Conservation (phyloP, 1,139 yeast genomes). For the Saccharomyces hybrid region DNA sequence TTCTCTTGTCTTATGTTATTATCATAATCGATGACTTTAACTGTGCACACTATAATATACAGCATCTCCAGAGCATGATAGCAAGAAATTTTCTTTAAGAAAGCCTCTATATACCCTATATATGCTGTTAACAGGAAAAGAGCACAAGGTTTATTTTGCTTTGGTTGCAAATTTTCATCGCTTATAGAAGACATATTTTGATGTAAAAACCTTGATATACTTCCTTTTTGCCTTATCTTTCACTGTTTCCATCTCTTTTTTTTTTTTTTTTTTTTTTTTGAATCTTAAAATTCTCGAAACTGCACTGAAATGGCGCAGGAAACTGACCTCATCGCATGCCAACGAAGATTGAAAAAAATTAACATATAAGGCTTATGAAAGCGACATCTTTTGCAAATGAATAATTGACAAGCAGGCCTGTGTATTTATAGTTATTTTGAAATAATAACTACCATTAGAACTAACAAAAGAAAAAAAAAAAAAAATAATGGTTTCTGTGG, state of each 20-base stretch:
- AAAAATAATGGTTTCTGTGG: conserved; percentile 13
- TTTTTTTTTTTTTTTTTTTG: neutral
- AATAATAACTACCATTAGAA: neutral
- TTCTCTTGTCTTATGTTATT: too few relatives aligned
- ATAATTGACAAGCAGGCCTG: neutral
- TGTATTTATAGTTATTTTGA: neutral
- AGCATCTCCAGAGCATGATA: neutral
- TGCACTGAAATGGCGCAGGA: neutral
- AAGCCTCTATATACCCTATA: neutral
- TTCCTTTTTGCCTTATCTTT: neutral
- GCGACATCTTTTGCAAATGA: neutral
- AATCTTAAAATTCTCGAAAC: neutral
- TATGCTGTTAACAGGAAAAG: neutral
- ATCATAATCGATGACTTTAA: too few relatives aligned
- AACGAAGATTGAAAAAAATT: neutral
- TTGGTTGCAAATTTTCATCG: neutral
- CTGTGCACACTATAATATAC: too few relatives aligned
- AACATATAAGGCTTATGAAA: neutral
- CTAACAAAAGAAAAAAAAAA: neutral
- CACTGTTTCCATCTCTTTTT: neutral
- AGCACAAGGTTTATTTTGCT: neutral
- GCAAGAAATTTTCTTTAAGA: neutral
- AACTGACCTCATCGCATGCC: conserved; percentile 1
- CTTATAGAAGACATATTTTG: neutral
- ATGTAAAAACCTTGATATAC: neutral